Base-by-base conservation (phyloP, 208 protist species). In the Wallacemonas collosoma region DNA sequence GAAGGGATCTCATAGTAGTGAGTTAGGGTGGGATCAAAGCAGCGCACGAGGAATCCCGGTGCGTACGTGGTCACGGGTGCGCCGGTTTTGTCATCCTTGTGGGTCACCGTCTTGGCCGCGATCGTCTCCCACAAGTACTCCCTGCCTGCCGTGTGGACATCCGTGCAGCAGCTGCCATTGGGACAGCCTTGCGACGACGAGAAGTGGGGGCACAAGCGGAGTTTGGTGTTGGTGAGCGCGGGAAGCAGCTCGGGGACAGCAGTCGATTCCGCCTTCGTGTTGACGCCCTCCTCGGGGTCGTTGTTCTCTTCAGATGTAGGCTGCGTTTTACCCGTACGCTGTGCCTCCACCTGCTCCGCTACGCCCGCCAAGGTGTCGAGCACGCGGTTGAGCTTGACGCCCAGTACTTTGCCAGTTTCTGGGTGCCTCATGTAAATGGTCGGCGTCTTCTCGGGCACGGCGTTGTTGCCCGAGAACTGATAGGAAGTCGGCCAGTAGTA, bases 121-220 rank as follows among this genome's bases (percentile, higher is more conserved):
- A 95, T 81, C 39, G 86, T 82, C 43, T 77, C 74, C 88, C 90
- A 95, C 67, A 79, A 83, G 82, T 95, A 86, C 75, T 93, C 87
- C 50, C 83, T 54, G 39, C 83, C 86, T 12, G 82, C 78, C 14
- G 93, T 82, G 80, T 95, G 90, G 39, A 95, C 84, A 68, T 91
- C 87, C n/a, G 82, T 71, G 68, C 90, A 95, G 50, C 76, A 75
- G 70, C 83, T 87, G 45, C 86, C 87, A 60, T 86, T 68, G 36
- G 80, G 58, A 72, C 90, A 95, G 41, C 75, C 80, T 48, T 82
- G 78, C 45, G 67, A 44, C 64, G 68, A 76, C 64, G 87, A 74
- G 62, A 86, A 87, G 73, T 78, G 80, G 53, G 79, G n/a, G 76
- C 85, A 90, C 44, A 90, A 66, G 14, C 72, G 55, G n/a, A 88